Evolutionary conservation across 1,284 basidiomycete genomes (phyloP), one percentile per base, ranked within the genome.

Genomic region (Ustilago cynodontis): DNA sequence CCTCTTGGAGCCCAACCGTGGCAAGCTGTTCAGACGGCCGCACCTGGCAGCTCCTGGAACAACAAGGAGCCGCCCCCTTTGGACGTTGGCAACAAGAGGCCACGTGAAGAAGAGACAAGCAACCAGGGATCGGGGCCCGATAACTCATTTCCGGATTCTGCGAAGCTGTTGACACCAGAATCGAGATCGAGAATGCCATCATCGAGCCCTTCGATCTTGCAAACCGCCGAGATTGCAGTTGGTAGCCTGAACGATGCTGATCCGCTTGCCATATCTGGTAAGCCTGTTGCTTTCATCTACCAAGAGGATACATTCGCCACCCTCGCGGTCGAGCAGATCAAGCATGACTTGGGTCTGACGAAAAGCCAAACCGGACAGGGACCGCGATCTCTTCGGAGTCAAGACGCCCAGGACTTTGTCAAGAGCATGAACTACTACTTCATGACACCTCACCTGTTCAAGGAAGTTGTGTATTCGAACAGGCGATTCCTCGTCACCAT

Each of bases 301-400:
- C 41, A 43, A 43, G n/a, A 6, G n/a, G 41, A 43, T 43, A 0
- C 41, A 4, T 1, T 43, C n/a, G 20, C 41, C n/a, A 0, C 20
- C n/a, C 1, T 20, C 18, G 8, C 16, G 18, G 41, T 43, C 18
- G 3, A 2, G n/a, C 20, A 43, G 20, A 43, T 43, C n/a, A 43
- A 43, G 41, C 6, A 20, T 2, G n/a, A 43, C 5, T 20, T 43
- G n/a, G 41, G 41, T 11, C 6, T 43, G 4, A n/a, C 11, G n/a
- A 20, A 22, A 20, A 1, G 7, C 7, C 0, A 7, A 7, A 1
- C 8, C 1, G 1, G 7, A 7, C 0, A 0, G 16, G 20, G 41
- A 20, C n/a, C 41, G 18, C 41, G 41, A 11, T 1, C 18, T 43
- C n/a, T 43, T 22, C 24, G 3, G 11, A n/a, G 8, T 49, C n/a